These are phyloP conservation scores for Pseudogymnoascus sp. DNA, from an alignment of 2,329 filamentous ascomycete genomes.

Conservation along the genomic window DNA sequence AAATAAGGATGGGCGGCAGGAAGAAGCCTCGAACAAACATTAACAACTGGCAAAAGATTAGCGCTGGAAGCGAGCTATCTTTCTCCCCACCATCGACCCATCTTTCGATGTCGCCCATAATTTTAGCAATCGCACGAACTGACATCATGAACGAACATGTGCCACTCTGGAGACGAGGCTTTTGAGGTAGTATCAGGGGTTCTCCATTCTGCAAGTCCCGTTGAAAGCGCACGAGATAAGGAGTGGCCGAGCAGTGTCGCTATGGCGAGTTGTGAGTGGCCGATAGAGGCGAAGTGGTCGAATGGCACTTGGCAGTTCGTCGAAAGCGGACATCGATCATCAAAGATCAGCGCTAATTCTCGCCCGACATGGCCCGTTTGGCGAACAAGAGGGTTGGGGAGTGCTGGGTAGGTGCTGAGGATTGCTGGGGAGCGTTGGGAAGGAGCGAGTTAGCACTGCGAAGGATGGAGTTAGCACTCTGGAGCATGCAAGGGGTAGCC, in stretches of 20 bases:
- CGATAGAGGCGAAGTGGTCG: background rate
- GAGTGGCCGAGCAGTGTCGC: background rate
- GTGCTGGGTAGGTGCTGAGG: no score
- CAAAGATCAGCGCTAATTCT: background rate
- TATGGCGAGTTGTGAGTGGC: background rate
- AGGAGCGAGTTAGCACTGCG: background rate
- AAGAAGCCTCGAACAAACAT: background rate
- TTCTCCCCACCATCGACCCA: background rate
- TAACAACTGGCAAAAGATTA: background rate
- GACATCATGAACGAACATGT: background rate
- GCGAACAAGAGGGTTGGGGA: background rate
- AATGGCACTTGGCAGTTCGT: background rate
- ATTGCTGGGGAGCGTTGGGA: no score
- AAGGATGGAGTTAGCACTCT: background rate
- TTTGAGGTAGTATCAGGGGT: background rate
- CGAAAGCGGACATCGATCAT: background rate
- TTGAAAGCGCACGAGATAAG: background rate
- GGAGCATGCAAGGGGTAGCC: background rate
- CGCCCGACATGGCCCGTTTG: background rate
- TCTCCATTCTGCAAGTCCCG: background rate
- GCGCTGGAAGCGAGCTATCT: background rate
- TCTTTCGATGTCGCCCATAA: background rate
- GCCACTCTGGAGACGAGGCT: background rate
- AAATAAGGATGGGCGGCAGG: background rate
- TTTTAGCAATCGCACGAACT: background rate